Conservation (phyloP, 2,329 filamentous ascomycete genomes). For the Paraconiothyrium sp. region DNA sequence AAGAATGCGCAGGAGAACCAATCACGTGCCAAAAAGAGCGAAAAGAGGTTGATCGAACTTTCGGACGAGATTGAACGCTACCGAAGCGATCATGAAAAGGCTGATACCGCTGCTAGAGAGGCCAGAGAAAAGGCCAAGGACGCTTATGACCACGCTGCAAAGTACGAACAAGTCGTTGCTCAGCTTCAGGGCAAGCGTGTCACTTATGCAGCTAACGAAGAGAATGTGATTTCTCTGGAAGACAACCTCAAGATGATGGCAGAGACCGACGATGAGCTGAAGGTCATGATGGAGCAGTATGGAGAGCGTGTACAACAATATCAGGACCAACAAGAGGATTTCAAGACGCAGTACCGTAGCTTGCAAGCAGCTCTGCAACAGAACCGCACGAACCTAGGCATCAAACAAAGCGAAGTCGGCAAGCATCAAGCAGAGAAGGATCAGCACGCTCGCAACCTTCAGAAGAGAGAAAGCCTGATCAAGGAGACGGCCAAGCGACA, state of each 20-base stretch:
- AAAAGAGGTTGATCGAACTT: conserved; percentile 65
- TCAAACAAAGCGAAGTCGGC: conserved; percentile 71
- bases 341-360: conserved; percentile 71
- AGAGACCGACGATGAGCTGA: conserved; percentile 80
- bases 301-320: conserved; percentile 76
- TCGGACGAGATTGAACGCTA: conserved; percentile 70
- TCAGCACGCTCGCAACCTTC: conserved; percentile 82
- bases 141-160: conserved; percentile 76
- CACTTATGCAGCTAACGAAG: conserved; percentile 74
- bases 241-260: conserved; percentile 78
- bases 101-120: conserved; percentile 46
- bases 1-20: conserved; percentile 83
- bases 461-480: conserved; percentile 75
- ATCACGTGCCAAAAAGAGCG: conserved; percentile 76
- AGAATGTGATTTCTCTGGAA: conserved; percentile 75
- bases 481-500: conserved; percentile 80
- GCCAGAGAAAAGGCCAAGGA: conserved; percentile 64
- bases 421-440: conserved; percentile 86
- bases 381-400: conserved; percentile 53
- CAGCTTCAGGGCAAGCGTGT: conserved; percentile 80
- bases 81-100: conserved; percentile 31
- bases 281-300: conserved; percentile 77
- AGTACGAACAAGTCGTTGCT: conserved; percentile 78
- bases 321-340: conserved; percentile 68
- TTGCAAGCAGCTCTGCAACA: conserved; percentile 64